These are phyloP conservation scores for Oenanthe javanica DNA, from an alignment of 140 eudicot species.

Conservation along the genomic window DNA sequence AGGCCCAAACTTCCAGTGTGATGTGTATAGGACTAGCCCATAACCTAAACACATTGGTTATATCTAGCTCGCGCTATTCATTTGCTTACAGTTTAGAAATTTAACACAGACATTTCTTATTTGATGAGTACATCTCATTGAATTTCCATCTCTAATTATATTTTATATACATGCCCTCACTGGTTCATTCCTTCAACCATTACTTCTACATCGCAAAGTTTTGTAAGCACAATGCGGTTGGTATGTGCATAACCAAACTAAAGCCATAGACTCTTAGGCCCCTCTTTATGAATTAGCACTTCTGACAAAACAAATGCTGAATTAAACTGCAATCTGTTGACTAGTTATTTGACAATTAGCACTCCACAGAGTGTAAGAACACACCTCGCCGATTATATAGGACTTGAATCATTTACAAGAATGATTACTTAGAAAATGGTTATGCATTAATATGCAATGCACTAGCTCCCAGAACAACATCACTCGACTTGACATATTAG, in stretches of 20 bases:
- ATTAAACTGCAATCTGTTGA: too few relatives aligned
- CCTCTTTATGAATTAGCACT: too few relatives aligned
- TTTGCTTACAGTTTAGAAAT: neutral
- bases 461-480: too few relatives aligned
- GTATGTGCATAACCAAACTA: neutral
- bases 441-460: too few relatives aligned
- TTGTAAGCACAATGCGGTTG: neutral
- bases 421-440: too few relatives aligned
- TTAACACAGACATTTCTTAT: neutral
- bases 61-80: neutral
- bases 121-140: neutral
- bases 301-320: too few relatives aligned
- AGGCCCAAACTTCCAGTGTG: neutral
- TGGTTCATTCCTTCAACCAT: neutral
- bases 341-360: too few relatives aligned
- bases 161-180: neutral
- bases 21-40: neutral
- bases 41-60: neutral
- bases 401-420: too few relatives aligned
- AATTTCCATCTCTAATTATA: neutral
- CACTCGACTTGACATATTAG: too few relatives aligned
- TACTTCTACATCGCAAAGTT: neutral
- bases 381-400: too few relatives aligned
- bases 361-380: too few relatives aligned
- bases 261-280: neutral